A percentile compares a stretch with the other conserved stretches of the same genome.
Evolutionary conservation across 306 rosid species (phyloP).

Genomic region (Hippophae gyantsensis): DNA sequence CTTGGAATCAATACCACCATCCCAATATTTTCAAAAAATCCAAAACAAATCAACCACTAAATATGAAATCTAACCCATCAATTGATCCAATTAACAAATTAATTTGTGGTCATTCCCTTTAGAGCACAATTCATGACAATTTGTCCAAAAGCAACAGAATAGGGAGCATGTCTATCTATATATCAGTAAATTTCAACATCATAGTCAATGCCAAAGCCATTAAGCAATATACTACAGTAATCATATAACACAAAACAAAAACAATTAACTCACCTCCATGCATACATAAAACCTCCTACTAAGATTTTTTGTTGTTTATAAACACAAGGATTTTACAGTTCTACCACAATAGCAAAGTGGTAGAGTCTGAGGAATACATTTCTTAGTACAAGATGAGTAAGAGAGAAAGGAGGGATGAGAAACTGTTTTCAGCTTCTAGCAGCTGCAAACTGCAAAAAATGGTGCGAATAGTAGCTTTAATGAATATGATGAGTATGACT

Average conservation of each 20-base stretch:
- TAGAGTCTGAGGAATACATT: too few species aligned
- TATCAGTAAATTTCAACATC: slow-evolving; percentile 42
- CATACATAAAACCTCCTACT: too few species aligned
- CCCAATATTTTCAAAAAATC: slow-evolving; percentile 46
- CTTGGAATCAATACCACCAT: slow-evolving; percentile 52
- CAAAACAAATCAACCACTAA: slow-evolving; percentile 42
- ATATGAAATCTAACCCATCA: slow-evolving; percentile 70
- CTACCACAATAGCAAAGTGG: too few species aligned
- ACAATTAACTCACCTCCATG: too few species aligned
- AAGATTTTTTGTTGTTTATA: too few species aligned
- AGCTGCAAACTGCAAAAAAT: too few species aligned
- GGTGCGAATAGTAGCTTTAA: too few species aligned
- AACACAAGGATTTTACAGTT: too few species aligned
- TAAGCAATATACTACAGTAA: slow-evolving; percentile 61
- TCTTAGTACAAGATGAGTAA: too few species aligned
- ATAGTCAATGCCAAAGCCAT: slow-evolving; percentile 52
- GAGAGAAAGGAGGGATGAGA: too few species aligned
- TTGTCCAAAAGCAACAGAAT: slow-evolving; percentile 54
- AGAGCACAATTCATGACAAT: slow-evolving; percentile 82
- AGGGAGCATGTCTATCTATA: slow-evolving; percentile 49
- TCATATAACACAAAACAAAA: slow-evolving; percentile 6
- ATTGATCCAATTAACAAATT: slow-evolving; percentile 80
- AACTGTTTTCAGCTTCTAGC: too few species aligned
- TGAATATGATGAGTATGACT: too few species aligned
- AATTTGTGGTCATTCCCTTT: slow-evolving; percentile 92